These are phyloP conservation scores for Hyaloperonospora arabidopsidis DNA, from an alignment of 352 stramenopile genomes.

Conservation along the genomic window DNA sequence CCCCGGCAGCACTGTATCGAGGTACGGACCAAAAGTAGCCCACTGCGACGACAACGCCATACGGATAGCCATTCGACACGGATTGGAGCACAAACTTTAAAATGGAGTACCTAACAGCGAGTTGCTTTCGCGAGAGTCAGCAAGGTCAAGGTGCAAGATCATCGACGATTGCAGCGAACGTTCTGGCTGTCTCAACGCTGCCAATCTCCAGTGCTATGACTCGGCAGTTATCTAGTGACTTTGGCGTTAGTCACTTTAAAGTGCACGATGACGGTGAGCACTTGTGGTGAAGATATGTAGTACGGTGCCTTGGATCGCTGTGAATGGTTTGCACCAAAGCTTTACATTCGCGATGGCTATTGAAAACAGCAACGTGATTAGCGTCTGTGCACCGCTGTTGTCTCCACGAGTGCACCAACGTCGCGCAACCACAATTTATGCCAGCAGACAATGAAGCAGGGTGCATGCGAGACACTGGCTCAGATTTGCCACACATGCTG, in stretches of 20 bases:
- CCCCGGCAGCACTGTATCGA: constrained; percentile 53
- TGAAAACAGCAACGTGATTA: no score
- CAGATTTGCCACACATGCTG: constrained; percentile 9
- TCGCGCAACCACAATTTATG: background rate
- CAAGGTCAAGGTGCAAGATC: constrained; percentile 29
- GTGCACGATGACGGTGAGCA: constrained; percentile 15
- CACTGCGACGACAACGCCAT: constrained; percentile 77
- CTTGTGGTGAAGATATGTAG: no score
- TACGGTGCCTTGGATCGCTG: no score
- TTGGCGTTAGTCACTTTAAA: constrained; percentile 37
- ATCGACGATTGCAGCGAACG: constrained; percentile 27
- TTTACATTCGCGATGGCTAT: no score
- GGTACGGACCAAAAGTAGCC: constrained; percentile 58
- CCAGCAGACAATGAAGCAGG: constrained; percentile 1
- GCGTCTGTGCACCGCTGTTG: no score
- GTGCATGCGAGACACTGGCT: constrained; percentile 2
- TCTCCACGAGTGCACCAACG: no score
- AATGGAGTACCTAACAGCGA: constrained; percentile 38
- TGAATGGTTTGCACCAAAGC: no score
- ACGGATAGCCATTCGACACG: constrained; percentile 67
- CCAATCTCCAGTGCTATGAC: constrained; percentile 14
- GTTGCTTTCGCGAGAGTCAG: constrained; percentile 20
- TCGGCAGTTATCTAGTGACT: constrained; percentile 18
- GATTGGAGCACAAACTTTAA: constrained; percentile 62
- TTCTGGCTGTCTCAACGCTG: constrained; percentile 22